Base-by-base conservation (phyloP, 306 rosid species). In the Lablab purpureus region DNA sequence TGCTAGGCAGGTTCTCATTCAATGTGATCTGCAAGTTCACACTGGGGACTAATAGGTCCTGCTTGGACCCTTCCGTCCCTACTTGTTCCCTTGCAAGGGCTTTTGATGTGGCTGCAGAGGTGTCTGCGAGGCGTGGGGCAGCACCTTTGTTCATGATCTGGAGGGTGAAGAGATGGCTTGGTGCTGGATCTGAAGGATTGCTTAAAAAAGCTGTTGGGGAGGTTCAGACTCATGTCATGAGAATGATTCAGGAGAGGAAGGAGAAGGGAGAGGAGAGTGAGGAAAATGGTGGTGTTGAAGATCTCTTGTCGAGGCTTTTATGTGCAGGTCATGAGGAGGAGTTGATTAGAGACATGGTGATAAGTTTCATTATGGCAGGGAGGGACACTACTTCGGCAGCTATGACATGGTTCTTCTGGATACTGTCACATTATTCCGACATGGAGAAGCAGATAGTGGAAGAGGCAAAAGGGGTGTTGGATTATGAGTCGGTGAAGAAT, bases 331-430 rank as follows among this genome's bases (percentile, higher is more conserved):
- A 90, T 28, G 87, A 87, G 0, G 92, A 90, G 4, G 92, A 79
- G 43, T 87, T 85, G 51, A 85, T 90, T 1, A 87, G 96, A 43
- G 99, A 95, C 75, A 92, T 89, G 92, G 78, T 86, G 65, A 92
- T 92, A 82, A 95, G 89, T 73, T 95, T 95, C 79, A 87, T 95
- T 58, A 76, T 95, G 92, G 99, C 98, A 8, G 99, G 99, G 73
- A 87, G 88, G 76, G 99, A 95, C 91, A 94, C 97, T 0, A 91
- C 97, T 27, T 91, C 98, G 14, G 90, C 98, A 1, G 97, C 97
- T 2, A 82, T 95, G 90, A 95, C 97, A 70, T 92, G 97, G 99
- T 86, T 95, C 70, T 92, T 95, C 75, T 92, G 97, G 97, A 54
- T 90, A 36, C 81, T 95, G 27, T 91, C 95, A 12, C 75, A 43